phyloP scores from a whole-genome alignment of 2,329 filamentous ascomycete species.

The Talaromyces sp. region DNA sequence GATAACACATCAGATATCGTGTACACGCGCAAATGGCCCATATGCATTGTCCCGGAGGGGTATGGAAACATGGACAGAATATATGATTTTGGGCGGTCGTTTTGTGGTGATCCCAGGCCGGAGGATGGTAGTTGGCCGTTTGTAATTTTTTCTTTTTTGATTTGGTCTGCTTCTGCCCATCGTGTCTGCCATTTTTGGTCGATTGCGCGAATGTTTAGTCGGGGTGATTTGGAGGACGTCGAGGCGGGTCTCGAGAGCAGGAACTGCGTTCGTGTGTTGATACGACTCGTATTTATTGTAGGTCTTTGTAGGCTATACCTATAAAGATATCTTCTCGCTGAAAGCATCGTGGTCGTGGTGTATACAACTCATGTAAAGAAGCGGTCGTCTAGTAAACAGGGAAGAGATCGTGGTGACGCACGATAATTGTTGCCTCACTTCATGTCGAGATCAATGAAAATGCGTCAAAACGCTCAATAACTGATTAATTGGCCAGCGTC shows the following conservation, averaged over 20 bases:
- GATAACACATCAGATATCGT: conserved; percentile 84
- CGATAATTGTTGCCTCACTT: background rate
- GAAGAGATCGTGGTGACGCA: background rate
- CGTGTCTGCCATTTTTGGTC: conserved; percentile 55
- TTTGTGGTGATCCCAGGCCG: conserved; percentile 8
- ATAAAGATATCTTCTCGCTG: background rate
- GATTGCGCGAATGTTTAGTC: conserved; percentile 45
- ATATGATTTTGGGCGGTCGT: conserved; percentile 52
- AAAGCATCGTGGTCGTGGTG: background rate
- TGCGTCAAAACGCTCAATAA: background rate
- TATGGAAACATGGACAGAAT: conserved; percentile 92
- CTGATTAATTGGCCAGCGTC: background rate
- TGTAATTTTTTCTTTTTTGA: conserved; percentile 1
- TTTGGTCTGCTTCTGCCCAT: conserved; percentile 38
- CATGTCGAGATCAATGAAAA: background rate
- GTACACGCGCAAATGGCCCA: conserved; percentile 85
- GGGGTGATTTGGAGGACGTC: conserved; percentile 23
- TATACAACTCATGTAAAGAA: background rate
- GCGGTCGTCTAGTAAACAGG: background rate
- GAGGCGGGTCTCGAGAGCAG: conserved; percentile 23
- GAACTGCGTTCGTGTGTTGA: background rate
- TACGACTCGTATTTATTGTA: background rate
- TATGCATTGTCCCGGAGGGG: conserved; percentile 79
- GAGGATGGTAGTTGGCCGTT: background rate
- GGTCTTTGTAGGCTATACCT: background rate